Conservation (phyloP, 1,284 basidiomycete species). For the Apiotrichum montevideense region DNA sequence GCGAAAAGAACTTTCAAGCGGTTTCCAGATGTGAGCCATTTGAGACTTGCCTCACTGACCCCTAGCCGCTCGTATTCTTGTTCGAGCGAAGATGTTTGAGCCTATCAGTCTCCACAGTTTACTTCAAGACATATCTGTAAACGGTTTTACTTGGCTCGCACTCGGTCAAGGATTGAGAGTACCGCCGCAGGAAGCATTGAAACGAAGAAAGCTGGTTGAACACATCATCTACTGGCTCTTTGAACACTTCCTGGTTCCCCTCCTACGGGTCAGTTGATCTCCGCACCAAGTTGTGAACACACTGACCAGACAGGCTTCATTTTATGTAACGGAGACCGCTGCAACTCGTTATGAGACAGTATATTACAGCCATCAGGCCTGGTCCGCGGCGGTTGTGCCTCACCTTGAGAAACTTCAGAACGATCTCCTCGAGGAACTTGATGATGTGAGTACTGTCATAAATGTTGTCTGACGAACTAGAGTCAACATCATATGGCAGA, state of each 20-base stretch:
- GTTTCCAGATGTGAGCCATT: constrained; percentile 57
- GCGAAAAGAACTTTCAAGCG: constrained; percentile 59
- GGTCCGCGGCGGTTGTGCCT: constrained; percentile 75
- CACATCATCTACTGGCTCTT: constrained; percentile 92
- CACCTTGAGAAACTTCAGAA: constrained; percentile 62
- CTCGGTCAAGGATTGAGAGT: constrained; percentile 31
- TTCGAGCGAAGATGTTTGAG: constrained; percentile 72
- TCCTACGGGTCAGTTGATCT: constrained; percentile 60
- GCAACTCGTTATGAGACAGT: constrained; percentile 78
- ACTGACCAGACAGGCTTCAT: constrained; percentile 61
- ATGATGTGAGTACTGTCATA: constrained; percentile 23
- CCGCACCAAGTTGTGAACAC: not conserved
- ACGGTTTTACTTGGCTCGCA: constrained; percentile 75
- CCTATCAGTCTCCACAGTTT: constrained; percentile 71
- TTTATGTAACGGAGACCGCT: constrained; percentile 89
- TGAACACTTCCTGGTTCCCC: constrained; percentile 70
- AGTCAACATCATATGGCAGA: not conserved
- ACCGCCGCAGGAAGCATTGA: constrained; percentile 61
- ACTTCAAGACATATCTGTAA: constrained; percentile 68
- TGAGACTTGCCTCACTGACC: not conserved
- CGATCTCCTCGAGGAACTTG: constrained; percentile 36
- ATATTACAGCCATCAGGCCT: constrained; percentile 93
- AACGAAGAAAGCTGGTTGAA: constrained; percentile 68
- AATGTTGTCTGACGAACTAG: not conserved
- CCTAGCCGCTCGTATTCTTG: constrained; percentile 64